These are phyloP conservation scores for Piloderma croceum DNA, from an alignment of 768 basidiomycete genomes.

Conservation along the genomic window DNA sequence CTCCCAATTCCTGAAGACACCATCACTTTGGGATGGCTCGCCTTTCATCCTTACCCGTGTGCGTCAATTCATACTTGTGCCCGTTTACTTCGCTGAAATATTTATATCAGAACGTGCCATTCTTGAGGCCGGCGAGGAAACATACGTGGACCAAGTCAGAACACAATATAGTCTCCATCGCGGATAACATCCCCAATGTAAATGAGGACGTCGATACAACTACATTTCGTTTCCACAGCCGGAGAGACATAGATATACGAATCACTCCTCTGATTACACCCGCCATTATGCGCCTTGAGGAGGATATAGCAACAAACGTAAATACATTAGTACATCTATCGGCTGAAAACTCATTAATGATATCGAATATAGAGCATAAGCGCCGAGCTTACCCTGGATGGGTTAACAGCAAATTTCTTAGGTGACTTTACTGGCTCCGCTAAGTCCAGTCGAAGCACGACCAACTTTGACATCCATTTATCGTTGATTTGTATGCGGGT, in stretches of 20 bases:
- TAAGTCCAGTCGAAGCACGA: no score
- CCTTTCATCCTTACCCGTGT: constrained; percentile 46
- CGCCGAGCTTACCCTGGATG: no score
- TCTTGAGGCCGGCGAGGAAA: constrained; percentile 7
- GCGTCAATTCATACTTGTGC: constrained; percentile 14
- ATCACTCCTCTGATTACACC: constrained; percentile 54
- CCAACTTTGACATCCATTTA: no score
- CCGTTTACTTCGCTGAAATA: neutral
- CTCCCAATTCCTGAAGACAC: constrained; percentile 26
- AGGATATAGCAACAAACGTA: constrained; percentile 45
- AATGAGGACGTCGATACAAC: constrained; percentile 18
- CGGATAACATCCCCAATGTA: neutral
- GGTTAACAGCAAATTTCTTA: no score
- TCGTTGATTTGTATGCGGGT: no score
- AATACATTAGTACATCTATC: constrained; percentile 13
- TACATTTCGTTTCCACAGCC: constrained; percentile 37
- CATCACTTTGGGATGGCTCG: constrained; percentile 41
- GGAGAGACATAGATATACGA: constrained; percentile 33
- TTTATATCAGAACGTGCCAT: constrained; percentile 8
- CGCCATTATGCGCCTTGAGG: constrained; percentile 38
- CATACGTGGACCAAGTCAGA: no score
- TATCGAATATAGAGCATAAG: no score
- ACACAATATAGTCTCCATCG: neutral
- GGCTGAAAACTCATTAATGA: constrained; percentile 17
- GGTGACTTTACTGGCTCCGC: no score